These are phyloP conservation scores for Trametes maxima DNA, from an alignment of 768 basidiomycete genomes.

Conservation along the genomic window DNA sequence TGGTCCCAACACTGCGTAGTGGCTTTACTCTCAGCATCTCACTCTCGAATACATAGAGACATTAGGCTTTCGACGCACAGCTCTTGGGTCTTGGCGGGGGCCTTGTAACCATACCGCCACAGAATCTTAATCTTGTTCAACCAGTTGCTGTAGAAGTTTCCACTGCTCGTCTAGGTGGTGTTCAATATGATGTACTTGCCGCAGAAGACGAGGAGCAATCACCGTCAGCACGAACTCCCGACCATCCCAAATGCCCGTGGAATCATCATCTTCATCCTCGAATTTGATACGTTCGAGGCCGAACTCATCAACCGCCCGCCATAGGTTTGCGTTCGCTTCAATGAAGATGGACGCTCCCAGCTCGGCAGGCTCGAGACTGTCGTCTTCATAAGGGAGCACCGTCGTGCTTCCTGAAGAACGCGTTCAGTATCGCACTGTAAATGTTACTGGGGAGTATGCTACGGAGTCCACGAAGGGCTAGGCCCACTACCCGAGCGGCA, in stretches of 20 bases:
- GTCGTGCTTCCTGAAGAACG: conserved; percentile 65
- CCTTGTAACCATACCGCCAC: conserved; percentile 73
- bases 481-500: no score
- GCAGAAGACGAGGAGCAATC: conserved; percentile 24
- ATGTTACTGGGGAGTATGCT: no score
- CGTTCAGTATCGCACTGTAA: not conserved
- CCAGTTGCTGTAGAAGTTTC: conserved; percentile 45
- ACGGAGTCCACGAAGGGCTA: no score
- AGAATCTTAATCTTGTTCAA: conserved; percentile 75
- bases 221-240: conserved; percentile 67
- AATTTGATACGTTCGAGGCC: conserved; percentile 60
- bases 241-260: conserved; percentile 84
- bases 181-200: conserved; percentile 20
- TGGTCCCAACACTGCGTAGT: conserved; percentile 50
- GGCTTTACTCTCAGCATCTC: not conserved
- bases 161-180: conserved; percentile 35
- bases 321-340: conserved; percentile 65
- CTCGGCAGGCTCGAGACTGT: conserved; percentile 65
- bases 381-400: conserved; percentile 71
- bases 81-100: conserved; percentile 57
- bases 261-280: conserved; percentile 47
- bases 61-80: conserved; percentile 43
- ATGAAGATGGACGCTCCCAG: conserved; percentile 92
- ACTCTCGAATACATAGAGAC: not conserved
- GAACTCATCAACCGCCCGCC: conserved; percentile 80